phyloP scores from a whole-genome alignment of 371 early-diverging fungal species.

The Mycotypha africana region DNA sequence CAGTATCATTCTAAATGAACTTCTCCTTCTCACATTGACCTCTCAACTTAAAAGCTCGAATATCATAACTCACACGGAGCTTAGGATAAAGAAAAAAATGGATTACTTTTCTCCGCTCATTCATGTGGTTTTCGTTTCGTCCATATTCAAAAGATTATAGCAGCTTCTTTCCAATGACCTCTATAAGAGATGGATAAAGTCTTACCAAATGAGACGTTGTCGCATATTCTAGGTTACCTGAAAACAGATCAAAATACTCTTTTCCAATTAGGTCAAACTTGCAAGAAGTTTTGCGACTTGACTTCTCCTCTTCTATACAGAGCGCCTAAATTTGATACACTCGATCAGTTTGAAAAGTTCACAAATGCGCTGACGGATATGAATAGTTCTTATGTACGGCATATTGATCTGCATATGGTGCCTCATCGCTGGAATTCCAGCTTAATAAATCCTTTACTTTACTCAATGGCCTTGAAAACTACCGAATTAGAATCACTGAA shows the following conservation, averaged over 20 bases:
- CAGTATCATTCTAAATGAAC: too few relatives aligned
- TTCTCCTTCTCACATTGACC: too few relatives aligned
- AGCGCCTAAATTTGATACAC: slow-evolving; percentile 10
- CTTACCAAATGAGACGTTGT: slow-evolving; percentile 42
- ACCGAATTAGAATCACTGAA: slow-evolving; percentile 14
- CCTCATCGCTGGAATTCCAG: slow-evolving; percentile 15
- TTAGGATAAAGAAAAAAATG: too few relatives aligned
- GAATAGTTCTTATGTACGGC: slow-evolving; percentile 5
- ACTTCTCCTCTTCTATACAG: slow-evolving; percentile 7
- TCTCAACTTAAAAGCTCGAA: too few relatives aligned
- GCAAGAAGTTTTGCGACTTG: neutral
- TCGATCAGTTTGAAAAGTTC: slow-evolving; percentile 7
- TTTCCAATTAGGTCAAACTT: slow-evolving; percentile 1
- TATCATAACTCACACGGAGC: too few relatives aligned
- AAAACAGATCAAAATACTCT: slow-evolving; percentile 10
- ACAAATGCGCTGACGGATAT: neutral
- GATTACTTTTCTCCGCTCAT: too few relatives aligned
- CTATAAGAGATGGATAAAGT: slow-evolving; percentile 16
- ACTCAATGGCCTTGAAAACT: slow-evolving; percentile 3
- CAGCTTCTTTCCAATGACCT: too few relatives aligned
- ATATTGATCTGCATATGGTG: slow-evolving; percentile 14
- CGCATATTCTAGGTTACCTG: slow-evolving; percentile 28
- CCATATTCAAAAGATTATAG: too few relatives aligned
- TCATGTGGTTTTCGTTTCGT: too few relatives aligned
- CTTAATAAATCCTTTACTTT: neutral